Evolutionary conservation across 75 land plant species (phyloP).

Genomic region (Sequoiadendron giganteum): DNA sequence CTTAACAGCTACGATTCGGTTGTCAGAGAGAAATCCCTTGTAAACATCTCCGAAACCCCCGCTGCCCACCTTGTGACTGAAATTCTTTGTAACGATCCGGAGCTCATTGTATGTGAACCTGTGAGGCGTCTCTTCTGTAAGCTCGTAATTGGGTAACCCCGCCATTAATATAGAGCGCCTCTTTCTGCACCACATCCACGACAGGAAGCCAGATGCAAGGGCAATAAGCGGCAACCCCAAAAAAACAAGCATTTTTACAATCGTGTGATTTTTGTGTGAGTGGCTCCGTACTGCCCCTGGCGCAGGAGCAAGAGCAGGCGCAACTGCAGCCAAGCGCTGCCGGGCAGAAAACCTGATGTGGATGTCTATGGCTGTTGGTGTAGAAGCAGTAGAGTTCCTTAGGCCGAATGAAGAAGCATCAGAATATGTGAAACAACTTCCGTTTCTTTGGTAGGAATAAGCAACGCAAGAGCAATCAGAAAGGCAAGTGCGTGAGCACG

Average conservation of each 20-base stretch:
- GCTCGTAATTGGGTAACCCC: not conserved
- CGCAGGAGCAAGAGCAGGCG: not conserved
- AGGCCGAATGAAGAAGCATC: not conserved
- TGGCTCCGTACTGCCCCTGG: not conserved
- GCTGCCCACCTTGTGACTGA: slow-evolving; percentile 25
- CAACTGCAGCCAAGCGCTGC: not conserved
- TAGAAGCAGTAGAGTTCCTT: not conserved
- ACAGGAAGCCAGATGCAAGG: not conserved
- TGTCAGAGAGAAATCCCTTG: slow-evolving; percentile 16
- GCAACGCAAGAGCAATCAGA: not conserved
- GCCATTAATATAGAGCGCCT: not conserved
- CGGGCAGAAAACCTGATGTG: not conserved
- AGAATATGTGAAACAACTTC: not conserved
- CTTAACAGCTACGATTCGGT: slow-evolving; percentile 40
- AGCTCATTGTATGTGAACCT: slow-evolving; percentile 36
- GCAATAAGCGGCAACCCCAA: not conserved
- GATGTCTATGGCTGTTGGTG: not conserved
- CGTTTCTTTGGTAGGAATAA: not conserved
- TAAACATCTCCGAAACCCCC: slow-evolving; percentile 35
- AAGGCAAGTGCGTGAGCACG: not conserved
- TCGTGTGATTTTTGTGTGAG: not conserved
- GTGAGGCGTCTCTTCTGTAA: slow-evolving; percentile 18
- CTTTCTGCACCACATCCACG: not conserved
- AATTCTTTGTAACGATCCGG: slow-evolving; percentile 18
- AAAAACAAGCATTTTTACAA: not conserved